These are phyloP conservation scores for Geosmithia flava DNA, from an alignment of 2,329 filamentous ascomycete genomes.

Conservation along the genomic window DNA sequence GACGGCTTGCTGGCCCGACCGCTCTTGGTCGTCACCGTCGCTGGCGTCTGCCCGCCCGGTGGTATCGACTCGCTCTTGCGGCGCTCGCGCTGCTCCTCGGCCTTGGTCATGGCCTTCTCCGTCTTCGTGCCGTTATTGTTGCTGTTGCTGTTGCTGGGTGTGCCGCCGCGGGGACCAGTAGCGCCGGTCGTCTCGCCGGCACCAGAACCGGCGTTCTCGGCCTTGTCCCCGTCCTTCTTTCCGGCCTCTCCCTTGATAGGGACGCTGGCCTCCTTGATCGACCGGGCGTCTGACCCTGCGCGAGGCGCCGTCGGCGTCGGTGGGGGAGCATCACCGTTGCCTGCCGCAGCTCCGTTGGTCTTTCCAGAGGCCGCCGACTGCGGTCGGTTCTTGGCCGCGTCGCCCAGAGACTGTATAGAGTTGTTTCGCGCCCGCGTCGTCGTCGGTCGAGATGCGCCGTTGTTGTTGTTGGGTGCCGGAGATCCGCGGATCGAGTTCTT, in stretches of 20 bases:
- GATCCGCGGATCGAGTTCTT: slow-evolving; percentile 39
- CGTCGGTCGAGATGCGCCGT: slow-evolving; percentile 43
- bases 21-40: slow-evolving; percentile 49
- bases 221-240: slow-evolving; percentile 19
- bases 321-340: slow-evolving; percentile 21
- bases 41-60: slow-evolving; percentile 21
- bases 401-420: slow-evolving; percentile 48
- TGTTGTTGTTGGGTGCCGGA: slow-evolving; percentile 41
- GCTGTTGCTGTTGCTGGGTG: slow-evolving; percentile 10
- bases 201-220: slow-evolving; percentile 7
- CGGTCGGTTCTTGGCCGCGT: slow-evolving; percentile 41
- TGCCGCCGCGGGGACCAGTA: neutral
- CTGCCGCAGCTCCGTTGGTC: slow-evolving; percentile 35
- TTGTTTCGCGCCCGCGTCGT: slow-evolving; percentile 66
- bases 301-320: slow-evolving; percentile 14
- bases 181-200: neutral
- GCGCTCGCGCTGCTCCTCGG: slow-evolving; percentile 17
- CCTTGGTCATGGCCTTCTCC: slow-evolving; percentile 23
- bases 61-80: slow-evolving; percentile 32
- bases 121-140: slow-evolving; percentile 23
- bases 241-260: slow-evolving; percentile 16
- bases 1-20: slow-evolving; percentile 55
- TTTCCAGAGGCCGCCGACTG: slow-evolving; percentile 50
- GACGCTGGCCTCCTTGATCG: slow-evolving; percentile 31
- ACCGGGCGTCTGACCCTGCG: slow-evolving; percentile 31